Evolutionary conservation across 139 green algal genomes (phyloP), one percentile per base, ranked within the genome.

Genomic region (Chlorella vulgaris): DNA sequence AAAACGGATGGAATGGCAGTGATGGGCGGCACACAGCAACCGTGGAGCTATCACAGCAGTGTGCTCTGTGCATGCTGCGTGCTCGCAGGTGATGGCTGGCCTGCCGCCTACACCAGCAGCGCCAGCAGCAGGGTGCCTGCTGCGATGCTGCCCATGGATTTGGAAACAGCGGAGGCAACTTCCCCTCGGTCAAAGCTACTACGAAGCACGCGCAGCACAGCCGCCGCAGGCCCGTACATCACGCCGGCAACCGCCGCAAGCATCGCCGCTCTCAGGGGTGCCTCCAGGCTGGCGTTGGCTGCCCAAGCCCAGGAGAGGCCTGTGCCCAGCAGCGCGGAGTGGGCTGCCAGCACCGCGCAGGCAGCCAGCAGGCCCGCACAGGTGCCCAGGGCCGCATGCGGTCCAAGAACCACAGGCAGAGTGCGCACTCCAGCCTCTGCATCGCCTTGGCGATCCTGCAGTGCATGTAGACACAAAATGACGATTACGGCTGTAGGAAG

Each of bases 381-480:
- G 55, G 43, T 29, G 36, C 35, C 58, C 36, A 80, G 55, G 28
- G 74, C 55, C 28, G 35, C 74, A 10, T 38, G 74, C 2, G 55
- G 55, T 36, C 74, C 90, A 1, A 91, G 51, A 21, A 89, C 58
- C 7, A 93, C 91, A 0, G 90, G 86, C 2, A 95, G 78, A 0
- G 91, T 95, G 43, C 55, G 61, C 1, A 95, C 75, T 31, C 87
- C 84, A 0, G 77, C 80, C 0, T 67, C 80, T 10, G 53, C 26
- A 81, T 95, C 91, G 29, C 91, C 91, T 67, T 53, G 55, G 91
- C 91, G n/a, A 81, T 87, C 28, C 90, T 69, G 82, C 93, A 88
- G 89, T 92, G 93, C 10, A 94, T 47, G 1, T 91, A 86, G 69
- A 92, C 87, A 0, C 91, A 85, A n/a, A n/a, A n/a, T n/a, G n/a